Conservation (phyloP, 2,329 filamentous ascomycete species). For the Magnaporthiopsis incrustans region DNA sequence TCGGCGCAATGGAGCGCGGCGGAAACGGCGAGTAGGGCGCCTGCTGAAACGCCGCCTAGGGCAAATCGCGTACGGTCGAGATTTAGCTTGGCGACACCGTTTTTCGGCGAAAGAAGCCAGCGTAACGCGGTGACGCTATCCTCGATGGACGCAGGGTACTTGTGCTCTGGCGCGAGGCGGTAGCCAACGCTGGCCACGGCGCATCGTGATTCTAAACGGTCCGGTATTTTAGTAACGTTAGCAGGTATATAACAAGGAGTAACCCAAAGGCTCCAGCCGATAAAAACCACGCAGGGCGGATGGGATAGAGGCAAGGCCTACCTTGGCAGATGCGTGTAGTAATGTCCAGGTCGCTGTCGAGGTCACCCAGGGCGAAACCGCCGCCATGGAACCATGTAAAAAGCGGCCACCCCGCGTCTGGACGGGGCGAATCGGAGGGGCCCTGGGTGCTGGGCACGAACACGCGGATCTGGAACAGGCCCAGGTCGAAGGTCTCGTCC, state of each 20-base stretch:
- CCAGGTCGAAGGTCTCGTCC: conserved; percentile 19
- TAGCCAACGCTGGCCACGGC: conserved; percentile 45
- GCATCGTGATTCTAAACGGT: conserved; percentile 1
- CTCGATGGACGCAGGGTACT: conserved; percentile 34
- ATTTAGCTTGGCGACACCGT: conserved; percentile 16
- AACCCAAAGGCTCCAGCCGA: too few species aligned
- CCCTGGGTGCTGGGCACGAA: conserved; percentile 14
- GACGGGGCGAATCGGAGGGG: not conserved
- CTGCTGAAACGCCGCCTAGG: conserved; percentile 19
- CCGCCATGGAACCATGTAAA: conserved; percentile 33
- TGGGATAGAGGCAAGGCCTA: not conserved
- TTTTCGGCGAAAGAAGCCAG: conserved; percentile 25
- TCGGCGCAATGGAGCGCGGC: conserved; percentile 21
- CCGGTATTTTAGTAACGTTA: too few species aligned
- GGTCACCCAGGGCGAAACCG: conserved; percentile 29
- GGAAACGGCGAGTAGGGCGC: conserved; percentile 18
- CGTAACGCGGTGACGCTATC: conserved; percentile 25
- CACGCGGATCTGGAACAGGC: conserved; percentile 21
- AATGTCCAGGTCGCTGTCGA: conserved; percentile 26
- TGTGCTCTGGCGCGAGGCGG: conserved; percentile 38
- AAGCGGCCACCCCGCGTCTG: conserved; percentile 23
- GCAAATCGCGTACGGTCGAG: conserved; percentile 20
- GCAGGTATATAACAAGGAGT: too few species aligned
- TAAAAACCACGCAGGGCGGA: too few species aligned
- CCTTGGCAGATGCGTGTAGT: conserved; percentile 22